Evolutionary conservation across 2,329 filamentous ascomycete species (phyloP), one percentile per base, ranked within the genome.

Genomic region (Phialophora verrucosa): DNA sequence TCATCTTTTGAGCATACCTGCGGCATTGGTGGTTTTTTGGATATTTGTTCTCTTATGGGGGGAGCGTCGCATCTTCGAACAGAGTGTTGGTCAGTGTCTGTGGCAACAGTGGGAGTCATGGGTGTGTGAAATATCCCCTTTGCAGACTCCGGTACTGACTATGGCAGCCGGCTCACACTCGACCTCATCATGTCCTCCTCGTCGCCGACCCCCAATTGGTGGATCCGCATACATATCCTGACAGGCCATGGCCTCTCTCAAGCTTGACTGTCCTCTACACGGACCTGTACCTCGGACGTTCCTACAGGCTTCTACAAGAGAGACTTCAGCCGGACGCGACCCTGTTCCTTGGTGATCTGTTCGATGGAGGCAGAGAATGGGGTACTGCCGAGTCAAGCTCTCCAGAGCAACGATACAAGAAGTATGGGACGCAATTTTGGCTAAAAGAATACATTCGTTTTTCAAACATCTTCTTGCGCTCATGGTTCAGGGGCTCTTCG

Each of bases 311-410:
- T 61, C 84, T 98, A 65, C 92, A 97, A 74, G 81, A 85, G 20
- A 81, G 87, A 20, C 83, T 98, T 14, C 86, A 87, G n/a, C 95
- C 95, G 0, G 92, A 97, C 75, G 93, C 91, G 17, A 83, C 96
- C 0, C 87, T 97, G 75, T 98, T 99, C 75, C 82, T 99, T 0
- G 95, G 95, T 7, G 95, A 99, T 75, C 82, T 99, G 0, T 97
- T 99, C 74, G 95, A 99, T 75, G 95, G 95, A 3, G 95, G 95
- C 8, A 87, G 95, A 71, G 95, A 99, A 81, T 99, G 95, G 95
- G 90, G 89, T 71, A 94, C 93, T 12, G 81, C 78, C 2, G 83
- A 83, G 27, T 89, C 86, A 65, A 73, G 73, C 17, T 85, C 82
- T 60, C 83, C 91, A 0, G 87, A 91, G 73, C 82, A 84, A 69